A percentile compares a stretch with the other conserved stretches of the same genome.
Evolutionary conservation across 2,329 filamentous ascomycete genomes (phyloP).

Genomic region (Celoporthe dispersa): DNA sequence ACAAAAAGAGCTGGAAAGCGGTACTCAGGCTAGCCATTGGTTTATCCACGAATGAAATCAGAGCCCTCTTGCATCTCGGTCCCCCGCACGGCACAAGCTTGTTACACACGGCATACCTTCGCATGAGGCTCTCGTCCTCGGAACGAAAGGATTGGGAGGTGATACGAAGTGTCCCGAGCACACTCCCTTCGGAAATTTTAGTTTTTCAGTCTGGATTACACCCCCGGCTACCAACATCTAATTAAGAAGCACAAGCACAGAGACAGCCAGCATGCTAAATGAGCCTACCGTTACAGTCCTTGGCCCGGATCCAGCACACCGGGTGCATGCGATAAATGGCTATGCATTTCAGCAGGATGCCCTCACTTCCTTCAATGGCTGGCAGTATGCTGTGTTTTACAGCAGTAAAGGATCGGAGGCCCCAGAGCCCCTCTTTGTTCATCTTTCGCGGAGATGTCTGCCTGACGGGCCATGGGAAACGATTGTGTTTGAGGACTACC

Average conservation of each 20-base stretch:
- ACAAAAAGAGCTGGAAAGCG: background rate
- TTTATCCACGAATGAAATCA: slow-evolving; percentile 9
- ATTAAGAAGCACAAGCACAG: background rate
- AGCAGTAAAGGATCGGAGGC: slow-evolving; percentile 32
- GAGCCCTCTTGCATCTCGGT: background rate
- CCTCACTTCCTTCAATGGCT: slow-evolving; percentile 50
- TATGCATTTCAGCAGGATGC: slow-evolving; percentile 55
- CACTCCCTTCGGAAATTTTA: background rate
- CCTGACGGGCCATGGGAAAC: slow-evolving; percentile 49
- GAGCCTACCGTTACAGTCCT: slow-evolving; percentile 40
- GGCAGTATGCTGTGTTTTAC: slow-evolving; percentile 56
- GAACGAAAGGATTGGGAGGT: background rate
- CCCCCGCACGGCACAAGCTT: background rate
- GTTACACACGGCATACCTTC: background rate
- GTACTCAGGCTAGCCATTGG: background rate
- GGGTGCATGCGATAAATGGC: slow-evolving; percentile 47
- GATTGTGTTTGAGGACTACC: slow-evolving; percentile 52
- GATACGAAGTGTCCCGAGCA: background rate
- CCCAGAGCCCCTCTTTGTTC: slow-evolving; percentile 46
- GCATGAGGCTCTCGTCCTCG: background rate
- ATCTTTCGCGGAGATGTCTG: slow-evolving; percentile 50
- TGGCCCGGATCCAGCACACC: slow-evolving; percentile 42
- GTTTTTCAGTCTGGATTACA: background rate
- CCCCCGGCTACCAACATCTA: background rate
- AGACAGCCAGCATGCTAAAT: slow-evolving; percentile 31